Evolutionary conservation across 768 basidiomycete genomes (phyloP), one percentile per base, ranked within the genome.

Genomic region (Leccinum uliginosum): DNA sequence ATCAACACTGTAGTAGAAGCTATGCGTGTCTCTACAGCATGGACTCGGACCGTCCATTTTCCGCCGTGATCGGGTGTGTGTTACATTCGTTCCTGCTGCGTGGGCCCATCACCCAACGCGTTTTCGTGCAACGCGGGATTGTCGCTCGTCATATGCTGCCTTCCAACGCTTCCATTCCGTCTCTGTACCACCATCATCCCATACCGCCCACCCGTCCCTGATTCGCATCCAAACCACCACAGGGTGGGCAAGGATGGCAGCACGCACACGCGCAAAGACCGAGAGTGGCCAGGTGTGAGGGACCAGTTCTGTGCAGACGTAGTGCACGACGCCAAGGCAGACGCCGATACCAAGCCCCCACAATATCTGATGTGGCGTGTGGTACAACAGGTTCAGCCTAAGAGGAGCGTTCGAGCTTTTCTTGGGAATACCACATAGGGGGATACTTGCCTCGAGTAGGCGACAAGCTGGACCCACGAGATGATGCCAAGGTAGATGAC

Each of bases 121-220:
- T 38, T 62, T 71, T 32, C 46, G 55, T 54, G 12, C 56, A 62
- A 55, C 60, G 49, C 46, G 63, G 17, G 56, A 45, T 40, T 46
- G 68, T 54, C 67, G 75, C 52, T 68, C 74, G 44, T 83, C 80
- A 80, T 85, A 87, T 63, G 77, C 75, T 17, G 62, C 62, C 59
- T 80, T 79, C 91, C 91, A 93, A 26, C 71, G 68, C 56, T 69
- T 64, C 87, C 89, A 93, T 59, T 89, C 89, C 21, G 64, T 73
- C 67, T 88, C 88, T 24, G 80, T 77, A 3, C 91, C 91, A n/a
- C 86, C 86, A 67, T 93, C 91, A 4, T 75, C 63, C 86, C 89
- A 93, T 1, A 91, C 74, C 11, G 77, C 80, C 91, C 91, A 93
- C 6, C 91, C 89, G 65, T 93, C 91, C 49, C 89, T 79, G 44